A percentile compares a stretch with the other conserved stretches of the same genome.
These are phyloP conservation scores for Phialophora macrospora DNA, from an alignment of 2,329 filamentous ascomycete species.

Conservation along the genomic window DNA sequence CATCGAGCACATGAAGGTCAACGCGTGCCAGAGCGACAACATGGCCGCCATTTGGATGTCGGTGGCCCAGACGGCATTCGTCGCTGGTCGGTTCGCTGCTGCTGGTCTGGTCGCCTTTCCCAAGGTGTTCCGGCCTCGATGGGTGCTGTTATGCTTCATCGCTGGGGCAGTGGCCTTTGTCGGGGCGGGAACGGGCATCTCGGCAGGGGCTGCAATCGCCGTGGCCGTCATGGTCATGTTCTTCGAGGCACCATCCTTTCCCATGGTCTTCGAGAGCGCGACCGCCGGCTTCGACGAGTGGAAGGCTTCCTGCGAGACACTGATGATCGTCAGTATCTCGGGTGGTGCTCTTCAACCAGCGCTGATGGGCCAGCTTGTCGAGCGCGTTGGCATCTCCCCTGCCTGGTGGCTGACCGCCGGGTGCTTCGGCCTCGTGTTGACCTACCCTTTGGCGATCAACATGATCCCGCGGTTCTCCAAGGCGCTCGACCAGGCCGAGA, in stretches of 20 bases:
- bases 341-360: slow-evolving; percentile 37
- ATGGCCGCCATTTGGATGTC: slow-evolving; percentile 71
- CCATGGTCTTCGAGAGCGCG: slow-evolving; percentile 68
- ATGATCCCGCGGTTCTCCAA: slow-evolving; percentile 33
- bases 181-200: slow-evolving; percentile 55
- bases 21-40: slow-evolving; percentile 58
- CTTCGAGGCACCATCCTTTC: slow-evolving; percentile 81
- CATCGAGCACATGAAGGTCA: slow-evolving; percentile 72
- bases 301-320: slow-evolving; percentile 35
- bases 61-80: slow-evolving; percentile 74
- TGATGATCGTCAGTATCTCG: slow-evolving; percentile 37
- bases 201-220: slow-evolving; percentile 53
- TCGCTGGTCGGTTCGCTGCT: slow-evolving; percentile 72
- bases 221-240: slow-evolving; percentile 75
- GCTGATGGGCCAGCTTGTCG: slow-evolving; percentile 34
- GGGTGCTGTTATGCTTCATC: slow-evolving; percentile 72
- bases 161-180: slow-evolving; percentile 65
- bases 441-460: slow-evolving; percentile 32
- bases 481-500: slow-evolving; percentile 31
- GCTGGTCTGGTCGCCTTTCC: slow-evolving; percentile 59
- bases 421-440: slow-evolving; percentile 35
- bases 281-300: slow-evolving; percentile 35
- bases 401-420: slow-evolving; percentile 33
- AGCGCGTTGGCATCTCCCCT: slow-evolving; percentile 32
- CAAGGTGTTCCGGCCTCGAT: slow-evolving; percentile 69